These are phyloP conservation scores for Gastrodia elata DNA, from an alignment of 106 monocot species.

Conservation along the genomic window DNA sequence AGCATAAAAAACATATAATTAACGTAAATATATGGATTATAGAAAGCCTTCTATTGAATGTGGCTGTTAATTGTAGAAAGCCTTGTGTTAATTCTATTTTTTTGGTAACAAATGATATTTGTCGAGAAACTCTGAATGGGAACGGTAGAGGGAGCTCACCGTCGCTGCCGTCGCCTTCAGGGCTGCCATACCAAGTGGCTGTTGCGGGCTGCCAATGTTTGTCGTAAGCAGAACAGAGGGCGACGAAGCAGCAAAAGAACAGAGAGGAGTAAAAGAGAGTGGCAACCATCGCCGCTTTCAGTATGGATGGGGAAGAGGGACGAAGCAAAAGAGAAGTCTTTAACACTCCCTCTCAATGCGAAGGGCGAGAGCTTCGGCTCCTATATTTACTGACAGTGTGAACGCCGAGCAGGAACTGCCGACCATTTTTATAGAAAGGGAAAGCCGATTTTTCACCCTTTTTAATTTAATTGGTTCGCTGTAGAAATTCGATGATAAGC, in stretches of 20 bases:
- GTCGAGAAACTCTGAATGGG: too few relatives aligned
- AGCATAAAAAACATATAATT: too few relatives aligned
- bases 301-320: background rate
- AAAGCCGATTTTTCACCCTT: background rate
- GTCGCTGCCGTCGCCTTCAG: constrained; percentile 92
- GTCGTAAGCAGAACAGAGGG: constrained; percentile 18
- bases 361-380: background rate
- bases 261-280: background rate
- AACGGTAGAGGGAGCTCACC: constrained; percentile 27
- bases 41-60: too few relatives aligned
- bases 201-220: constrained; percentile 74
- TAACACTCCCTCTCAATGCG: background rate
- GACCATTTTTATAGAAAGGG: background rate
- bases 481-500: background rate
- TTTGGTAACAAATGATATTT: too few relatives aligned
- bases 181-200: constrained; percentile 93
- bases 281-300: constrained; percentile 5
- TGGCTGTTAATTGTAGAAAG: too few relatives aligned
- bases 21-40: too few relatives aligned
- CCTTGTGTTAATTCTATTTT: too few relatives aligned
- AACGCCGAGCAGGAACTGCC: background rate
- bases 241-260: background rate
- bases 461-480: too few relatives aligned
- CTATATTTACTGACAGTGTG: background rate
- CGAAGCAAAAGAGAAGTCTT: background rate